Conservation (phyloP, 441 rosid species). For the Sinapis alba region DNA sequence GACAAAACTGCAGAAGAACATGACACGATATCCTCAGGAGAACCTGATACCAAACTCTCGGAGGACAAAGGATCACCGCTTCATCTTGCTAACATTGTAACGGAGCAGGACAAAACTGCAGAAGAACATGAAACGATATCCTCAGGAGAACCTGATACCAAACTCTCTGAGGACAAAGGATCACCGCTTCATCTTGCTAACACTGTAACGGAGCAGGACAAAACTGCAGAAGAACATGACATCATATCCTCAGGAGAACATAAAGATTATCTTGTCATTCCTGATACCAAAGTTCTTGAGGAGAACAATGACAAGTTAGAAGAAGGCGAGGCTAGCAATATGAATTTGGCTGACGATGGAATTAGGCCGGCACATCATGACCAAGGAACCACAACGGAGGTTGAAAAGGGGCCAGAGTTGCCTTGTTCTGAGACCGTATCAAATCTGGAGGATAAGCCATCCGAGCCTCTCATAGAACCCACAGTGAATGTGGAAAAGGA, state of each 20-base stretch:
- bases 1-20: not conserved
- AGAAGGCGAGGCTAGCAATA: slow-evolving; percentile 5
- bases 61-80: too few relatives aligned
- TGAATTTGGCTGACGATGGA: slow-evolving; percentile 17
- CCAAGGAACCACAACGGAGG: slow-evolving; percentile 17
- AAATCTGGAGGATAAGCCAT: slow-evolving; percentile 20
- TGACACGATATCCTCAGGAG: not conserved
- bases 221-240: too few relatives aligned
- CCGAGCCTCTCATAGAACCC: slow-evolving; percentile 39
- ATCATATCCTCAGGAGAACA: not conserved
- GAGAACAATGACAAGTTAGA: slow-evolving; percentile 15
- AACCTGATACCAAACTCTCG: not conserved
- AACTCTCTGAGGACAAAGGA: not conserved
- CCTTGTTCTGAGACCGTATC: slow-evolving; percentile 25
- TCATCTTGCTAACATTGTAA: too few relatives aligned
- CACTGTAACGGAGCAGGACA: too few relatives aligned
- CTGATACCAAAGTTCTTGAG: slow-evolving; percentile 25
- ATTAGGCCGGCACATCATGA: slow-evolving; percentile 7
- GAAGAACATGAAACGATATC: too few relatives aligned
- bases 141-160: not conserved
- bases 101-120: too few relatives aligned
- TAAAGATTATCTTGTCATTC: too few relatives aligned
- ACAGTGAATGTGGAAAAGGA: slow-evolving; percentile 32
- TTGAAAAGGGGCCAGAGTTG: slow-evolving; percentile 14
- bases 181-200: too few relatives aligned